phyloP scores from a whole-genome alignment of 352 stramenopile genomes.

The Pythium chondricola region DNA sequence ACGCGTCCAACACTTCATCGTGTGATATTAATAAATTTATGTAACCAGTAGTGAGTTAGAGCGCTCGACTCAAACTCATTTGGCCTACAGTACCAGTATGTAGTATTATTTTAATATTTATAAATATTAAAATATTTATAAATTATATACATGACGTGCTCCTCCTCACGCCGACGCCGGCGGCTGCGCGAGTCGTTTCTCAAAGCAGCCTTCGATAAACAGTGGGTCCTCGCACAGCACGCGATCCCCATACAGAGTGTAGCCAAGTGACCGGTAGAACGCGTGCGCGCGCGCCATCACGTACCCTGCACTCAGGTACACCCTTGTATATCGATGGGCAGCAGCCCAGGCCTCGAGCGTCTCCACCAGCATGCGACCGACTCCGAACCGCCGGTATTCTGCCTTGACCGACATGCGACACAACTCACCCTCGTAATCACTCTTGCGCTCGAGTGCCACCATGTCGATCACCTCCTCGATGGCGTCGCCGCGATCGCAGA shows the following conservation, averaged over 20 bases:
- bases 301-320: not conserved
- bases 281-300: not conserved
- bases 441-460: slow-evolving; percentile 24
- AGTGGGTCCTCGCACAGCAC: not conserved
- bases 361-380: slow-evolving; percentile 27
- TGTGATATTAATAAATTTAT: too few species aligned
- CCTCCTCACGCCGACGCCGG: too few species aligned
- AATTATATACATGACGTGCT: too few species aligned
- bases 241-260: not conserved
- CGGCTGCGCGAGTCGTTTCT: too few species aligned
- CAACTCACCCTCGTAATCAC: slow-evolving; percentile 20
- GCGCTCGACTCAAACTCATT: too few species aligned
- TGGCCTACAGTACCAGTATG: too few species aligned
- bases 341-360: slow-evolving; percentile 34
- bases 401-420: slow-evolving; percentile 40
- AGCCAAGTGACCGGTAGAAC: slow-evolving; percentile 5
- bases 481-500: slow-evolving; percentile 5
- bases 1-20: too few species aligned
- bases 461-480: slow-evolving; percentile 18
- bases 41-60: too few species aligned
- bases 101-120: too few species aligned
- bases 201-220: not conserved
- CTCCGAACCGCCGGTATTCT: slow-evolving; percentile 24
- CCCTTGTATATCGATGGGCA: slow-evolving; percentile 3
- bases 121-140: too few species aligned